These are phyloP conservation scores for Mortierella sp. DNA, from an alignment of 371 early-diverging fungal genomes.

Conservation along the genomic window DNA sequence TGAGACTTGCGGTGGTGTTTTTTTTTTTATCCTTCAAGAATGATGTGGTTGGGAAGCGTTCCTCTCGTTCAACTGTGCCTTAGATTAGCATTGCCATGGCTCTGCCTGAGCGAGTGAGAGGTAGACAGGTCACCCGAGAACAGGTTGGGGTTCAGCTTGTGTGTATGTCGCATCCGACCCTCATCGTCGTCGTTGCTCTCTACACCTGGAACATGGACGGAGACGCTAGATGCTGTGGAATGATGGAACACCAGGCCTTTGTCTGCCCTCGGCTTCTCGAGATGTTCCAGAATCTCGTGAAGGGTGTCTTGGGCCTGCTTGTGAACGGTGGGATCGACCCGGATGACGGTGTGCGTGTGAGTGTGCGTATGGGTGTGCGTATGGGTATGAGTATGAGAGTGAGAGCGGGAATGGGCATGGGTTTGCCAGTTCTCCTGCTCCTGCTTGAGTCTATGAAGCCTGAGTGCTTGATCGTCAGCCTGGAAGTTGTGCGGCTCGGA, in stretches of 20 bases:
- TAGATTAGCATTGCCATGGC: constrained; percentile 41
- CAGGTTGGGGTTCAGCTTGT: constrained; percentile 16
- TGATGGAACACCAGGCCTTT: background rate
- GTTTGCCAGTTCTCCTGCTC: background rate
- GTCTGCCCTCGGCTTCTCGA: constrained; percentile 19
- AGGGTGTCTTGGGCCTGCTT: constrained; percentile 24
- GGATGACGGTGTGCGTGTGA: background rate
- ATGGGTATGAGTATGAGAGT: background rate
- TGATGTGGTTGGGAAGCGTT: too few relatives aligned
- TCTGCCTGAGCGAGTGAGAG: constrained; percentile 17
- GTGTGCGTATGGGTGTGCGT: too few relatives aligned
- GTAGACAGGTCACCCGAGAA: background rate
- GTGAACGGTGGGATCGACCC: constrained; percentile 22
- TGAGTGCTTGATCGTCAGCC: constrained; percentile 15
- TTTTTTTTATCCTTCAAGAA: too few relatives aligned
- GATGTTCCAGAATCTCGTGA: constrained; percentile 26
- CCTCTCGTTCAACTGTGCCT: constrained; percentile 22
- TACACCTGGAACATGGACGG: constrained; percentile 6
- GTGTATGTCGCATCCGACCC: constrained; percentile 23
- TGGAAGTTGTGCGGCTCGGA: constrained; percentile 1
- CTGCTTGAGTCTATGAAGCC: constrained; percentile 7
- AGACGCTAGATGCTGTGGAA: too few relatives aligned
- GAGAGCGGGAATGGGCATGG: background rate
- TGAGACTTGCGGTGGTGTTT: too few relatives aligned
- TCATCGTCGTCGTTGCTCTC: constrained; percentile 13